Conservation (phyloP, 495 filamentous ascomycete species). For the Penicillium pancosmium region DNA sequence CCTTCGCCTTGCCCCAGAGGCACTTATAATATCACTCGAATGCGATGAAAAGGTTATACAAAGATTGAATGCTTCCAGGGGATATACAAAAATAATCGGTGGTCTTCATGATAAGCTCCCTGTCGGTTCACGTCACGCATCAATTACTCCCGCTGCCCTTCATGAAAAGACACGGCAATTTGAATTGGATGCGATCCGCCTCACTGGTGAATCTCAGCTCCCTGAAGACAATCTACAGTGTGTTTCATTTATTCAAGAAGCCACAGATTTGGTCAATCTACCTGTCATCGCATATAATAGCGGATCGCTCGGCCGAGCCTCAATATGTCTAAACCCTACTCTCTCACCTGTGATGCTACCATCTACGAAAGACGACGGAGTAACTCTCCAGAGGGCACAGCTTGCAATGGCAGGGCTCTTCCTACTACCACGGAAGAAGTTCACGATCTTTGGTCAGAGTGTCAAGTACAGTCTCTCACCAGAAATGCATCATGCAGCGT, state of each 20-base stretch:
- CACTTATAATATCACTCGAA: constrained; percentile 18
- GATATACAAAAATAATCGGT: constrained; percentile 15
- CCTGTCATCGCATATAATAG: constrained; percentile 28
- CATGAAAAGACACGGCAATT: neutral
- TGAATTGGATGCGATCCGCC: constrained; percentile 17
- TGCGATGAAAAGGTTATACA: neutral
- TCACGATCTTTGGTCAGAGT: constrained; percentile 30
- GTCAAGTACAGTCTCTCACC: constrained; percentile 31
- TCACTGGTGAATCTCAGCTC: constrained; percentile 18
- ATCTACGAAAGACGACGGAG: constrained; percentile 1
- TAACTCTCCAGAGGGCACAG: constrained; percentile 25
- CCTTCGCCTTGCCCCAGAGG: constrained; percentile 28
- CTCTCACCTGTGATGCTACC: constrained; percentile 56
- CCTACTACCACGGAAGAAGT: constrained; percentile 39
- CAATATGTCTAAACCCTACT: constrained; percentile 59
- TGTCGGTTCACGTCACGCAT: constrained; percentile 6
- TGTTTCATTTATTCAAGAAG: constrained; percentile 8
- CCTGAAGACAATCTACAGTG: constrained; percentile 17
- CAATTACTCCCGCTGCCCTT: neutral
- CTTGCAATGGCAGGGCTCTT: constrained; percentile 48
- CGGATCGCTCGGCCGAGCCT: constrained; percentile 58
- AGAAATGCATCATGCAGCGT: constrained; percentile 66
- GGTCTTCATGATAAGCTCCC: constrained; percentile 6
- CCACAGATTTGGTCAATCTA: constrained; percentile 6
- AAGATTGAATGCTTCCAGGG: constrained; percentile 13